Base-by-base conservation (phyloP, 2,329 filamentous ascomycete genomes). In the Exophiala sp. region DNA sequence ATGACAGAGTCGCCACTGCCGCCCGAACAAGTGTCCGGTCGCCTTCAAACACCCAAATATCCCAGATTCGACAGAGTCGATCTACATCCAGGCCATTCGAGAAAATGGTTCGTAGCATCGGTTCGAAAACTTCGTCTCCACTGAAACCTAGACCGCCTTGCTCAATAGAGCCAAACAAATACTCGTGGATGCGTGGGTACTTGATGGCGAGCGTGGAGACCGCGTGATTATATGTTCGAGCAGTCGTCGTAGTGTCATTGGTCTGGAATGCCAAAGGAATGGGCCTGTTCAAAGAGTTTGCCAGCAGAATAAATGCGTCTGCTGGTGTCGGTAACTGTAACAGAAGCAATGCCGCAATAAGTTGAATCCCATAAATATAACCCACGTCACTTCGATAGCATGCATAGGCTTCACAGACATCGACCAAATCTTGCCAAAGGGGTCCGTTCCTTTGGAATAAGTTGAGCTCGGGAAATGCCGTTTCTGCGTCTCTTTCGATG, bases 341-440 rank as follows among this genome's bases (percentile, higher is more conserved):
- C 16, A 83, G 74, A 11, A 85, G 72, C 5, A 84, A 71, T 7
- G 78, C 83, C 18, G 81, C 82, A 53, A 82, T 76, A 39, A 79
- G 76, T 69, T 84, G 82, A 54, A 82, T 78, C 51, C 81, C 81
- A 59, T 77, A 76, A 49, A 80, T 74, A 58, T 83, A 84, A 49
- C 82, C 80, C 36, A 85, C 78, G 61, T 85, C 82, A 46, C 78
- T 78, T 57, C 83, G 79, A 66, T 86, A 86, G 72, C 82, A 80
- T 8, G 79, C 77, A 66, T 85, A 85, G 24, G 83, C 82, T 59
- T 83, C 76, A 56, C 84, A 75, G 8, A 86, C 77, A 63, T 85
- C 75, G 20, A 80, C 71, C 18, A 86, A 71, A 11, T 77, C 76
- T 32, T 78, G 71, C 57, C 82, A 78, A 20, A 83, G 68, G 2